These are phyloP conservation scores for Rhododendron simsii DNA, from an alignment of 148 eudicot genomes.

Conservation along the genomic window DNA sequence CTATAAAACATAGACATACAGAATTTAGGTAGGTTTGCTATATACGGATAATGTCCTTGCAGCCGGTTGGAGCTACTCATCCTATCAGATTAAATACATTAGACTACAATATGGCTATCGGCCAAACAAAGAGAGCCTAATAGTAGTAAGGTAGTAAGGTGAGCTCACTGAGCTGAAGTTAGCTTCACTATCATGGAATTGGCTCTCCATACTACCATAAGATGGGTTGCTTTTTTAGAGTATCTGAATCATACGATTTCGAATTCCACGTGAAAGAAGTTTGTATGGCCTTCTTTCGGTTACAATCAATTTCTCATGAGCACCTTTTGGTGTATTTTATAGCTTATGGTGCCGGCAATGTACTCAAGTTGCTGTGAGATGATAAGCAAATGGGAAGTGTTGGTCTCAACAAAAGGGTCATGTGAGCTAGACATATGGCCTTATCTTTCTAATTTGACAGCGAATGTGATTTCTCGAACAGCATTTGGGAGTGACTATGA, in stretches of 20 bases:
- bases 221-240: not conserved
- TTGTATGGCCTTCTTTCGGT: not conserved
- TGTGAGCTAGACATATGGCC: slow-evolving; percentile 34
- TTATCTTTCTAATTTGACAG: slow-evolving; percentile 18
- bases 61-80: not conserved
- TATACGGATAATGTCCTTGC: not conserved
- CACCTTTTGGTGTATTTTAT: not conserved
- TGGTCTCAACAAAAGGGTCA: slow-evolving; percentile 4
- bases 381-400: slow-evolving; percentile 30
- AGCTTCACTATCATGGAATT: not conserved
- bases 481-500: slow-evolving; percentile 26
- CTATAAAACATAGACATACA: not conserved
- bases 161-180: not conserved
- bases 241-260: not conserved
- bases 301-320: not conserved
- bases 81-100: not conserved
- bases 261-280: not conserved
- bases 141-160: not conserved
- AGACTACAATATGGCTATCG: not conserved
- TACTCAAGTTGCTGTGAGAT: slow-evolving; percentile 22
- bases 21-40: not conserved
- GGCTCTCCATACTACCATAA: not conserved
- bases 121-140: not conserved
- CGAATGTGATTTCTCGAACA: slow-evolving; percentile 22
- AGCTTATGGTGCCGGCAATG: slow-evolving; percentile 31